phyloP scores from a whole-genome alignment of 192 early-diverging fungal species.

The Linderina pennispora region DNA sequence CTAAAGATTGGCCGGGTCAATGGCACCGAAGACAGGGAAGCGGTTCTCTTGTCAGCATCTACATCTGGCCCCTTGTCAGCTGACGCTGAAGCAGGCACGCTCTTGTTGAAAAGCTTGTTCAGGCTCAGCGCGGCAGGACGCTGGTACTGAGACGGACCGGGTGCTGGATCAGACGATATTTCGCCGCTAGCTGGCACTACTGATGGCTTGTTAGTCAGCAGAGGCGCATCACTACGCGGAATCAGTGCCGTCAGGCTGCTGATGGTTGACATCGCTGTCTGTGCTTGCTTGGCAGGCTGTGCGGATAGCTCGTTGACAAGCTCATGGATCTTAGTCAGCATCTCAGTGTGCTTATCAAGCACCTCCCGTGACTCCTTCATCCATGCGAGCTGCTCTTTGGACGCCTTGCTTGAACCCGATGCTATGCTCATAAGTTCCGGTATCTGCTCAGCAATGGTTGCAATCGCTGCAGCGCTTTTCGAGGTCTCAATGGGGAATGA shows the following conservation, averaged over 20 bases:
- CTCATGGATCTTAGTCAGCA: slow-evolving; percentile 13
- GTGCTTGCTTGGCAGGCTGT: slow-evolving; percentile 3
- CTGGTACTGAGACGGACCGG: too few species aligned
- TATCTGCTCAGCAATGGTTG: too few species aligned
- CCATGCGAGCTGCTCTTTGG: slow-evolving; percentile 22
- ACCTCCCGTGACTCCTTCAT: slow-evolving; percentile 34
- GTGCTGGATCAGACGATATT: too few species aligned
- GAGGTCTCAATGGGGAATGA: too few species aligned
- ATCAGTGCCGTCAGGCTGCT: slow-evolving; percentile 25
- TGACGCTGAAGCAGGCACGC: too few species aligned
- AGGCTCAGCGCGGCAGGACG: not conserved
- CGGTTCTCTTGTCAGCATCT: too few species aligned
- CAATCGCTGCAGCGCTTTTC: too few species aligned
- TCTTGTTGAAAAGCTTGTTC: not conserved
- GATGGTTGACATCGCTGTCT: slow-evolving; percentile 16
- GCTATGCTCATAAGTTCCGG: not conserved
- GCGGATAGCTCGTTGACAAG: slow-evolving; percentile 14
- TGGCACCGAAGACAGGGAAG: too few species aligned
- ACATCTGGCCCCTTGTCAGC: too few species aligned
- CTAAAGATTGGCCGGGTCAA: too few species aligned
- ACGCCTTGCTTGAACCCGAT: slow-evolving; percentile 3
- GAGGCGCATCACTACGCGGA: slow-evolving; percentile 1
- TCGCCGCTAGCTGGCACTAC: not conserved
- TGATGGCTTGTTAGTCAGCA: not conserved
- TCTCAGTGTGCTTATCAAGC: slow-evolving; percentile 20